Conservation (phyloP, 176 grass and related monocot genomes). For the Lolium multiflorum region DNA sequence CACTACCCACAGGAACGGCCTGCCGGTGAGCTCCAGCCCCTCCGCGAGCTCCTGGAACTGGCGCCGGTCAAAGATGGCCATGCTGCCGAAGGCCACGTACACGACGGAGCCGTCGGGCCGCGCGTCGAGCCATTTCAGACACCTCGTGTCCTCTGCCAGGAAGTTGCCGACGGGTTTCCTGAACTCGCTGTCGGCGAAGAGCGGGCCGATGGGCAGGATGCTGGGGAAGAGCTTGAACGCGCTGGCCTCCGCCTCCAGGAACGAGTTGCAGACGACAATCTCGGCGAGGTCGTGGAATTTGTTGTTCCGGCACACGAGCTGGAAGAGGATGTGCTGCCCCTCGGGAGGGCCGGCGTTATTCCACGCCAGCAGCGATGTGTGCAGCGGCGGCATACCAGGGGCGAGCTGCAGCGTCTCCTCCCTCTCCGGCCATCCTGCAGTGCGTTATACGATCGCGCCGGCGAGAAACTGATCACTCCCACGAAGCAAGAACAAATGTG, state of each 20-base stretch:
- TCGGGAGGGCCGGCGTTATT: slow-evolving; percentile 14
- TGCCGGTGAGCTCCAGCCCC: too few relatives aligned
- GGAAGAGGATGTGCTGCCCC: slow-evolving; percentile 46
- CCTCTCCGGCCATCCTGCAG: slow-evolving; percentile 44
- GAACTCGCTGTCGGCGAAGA: slow-evolving; percentile 25
- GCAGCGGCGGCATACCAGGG: slow-evolving; percentile 44
- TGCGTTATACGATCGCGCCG: too few relatives aligned
- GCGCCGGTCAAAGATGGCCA: slow-evolving; percentile 49
- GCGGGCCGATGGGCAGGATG: slow-evolving; percentile 54
- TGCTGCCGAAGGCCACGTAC: slow-evolving; percentile 71
- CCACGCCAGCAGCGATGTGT: slow-evolving; percentile 46
- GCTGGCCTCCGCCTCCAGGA: slow-evolving; percentile 54
- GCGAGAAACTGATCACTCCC: background rate
- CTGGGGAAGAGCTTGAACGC: slow-evolving; percentile 42
- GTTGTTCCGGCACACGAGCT: slow-evolving; percentile 47
- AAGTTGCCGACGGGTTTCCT: slow-evolving; percentile 40
- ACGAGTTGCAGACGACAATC: slow-evolving; percentile 63
- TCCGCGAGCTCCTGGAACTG: too few relatives aligned
- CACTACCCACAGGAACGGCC: too few relatives aligned
- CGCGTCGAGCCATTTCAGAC: slow-evolving; percentile 59
- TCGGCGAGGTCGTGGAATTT: slow-evolving; percentile 33
- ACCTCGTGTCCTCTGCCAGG: slow-evolving; percentile 48
- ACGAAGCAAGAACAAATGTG: background rate
- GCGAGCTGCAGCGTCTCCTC: slow-evolving; percentile 34
- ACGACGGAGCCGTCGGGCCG: slow-evolving; percentile 52